phyloP scores from a whole-genome alignment of 306 rosid species.

The Calophaca sinica region DNA sequence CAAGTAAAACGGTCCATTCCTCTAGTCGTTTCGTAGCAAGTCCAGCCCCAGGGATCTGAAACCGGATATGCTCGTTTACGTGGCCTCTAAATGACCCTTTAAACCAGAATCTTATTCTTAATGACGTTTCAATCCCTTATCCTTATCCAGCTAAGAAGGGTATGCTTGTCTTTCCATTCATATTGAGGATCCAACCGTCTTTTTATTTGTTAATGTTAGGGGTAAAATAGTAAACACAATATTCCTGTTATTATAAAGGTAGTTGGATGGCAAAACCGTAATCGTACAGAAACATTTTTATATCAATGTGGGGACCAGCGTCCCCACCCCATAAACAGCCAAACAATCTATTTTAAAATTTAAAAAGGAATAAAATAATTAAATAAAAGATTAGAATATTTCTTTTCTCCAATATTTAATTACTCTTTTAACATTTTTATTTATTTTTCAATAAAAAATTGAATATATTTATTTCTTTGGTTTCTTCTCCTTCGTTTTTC shows the following conservation, averaged over 20 bases:
- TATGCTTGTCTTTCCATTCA: neutral
- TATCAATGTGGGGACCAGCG: constrained; percentile 46
- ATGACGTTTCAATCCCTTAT: constrained; percentile 32
- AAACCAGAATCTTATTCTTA: constrained; percentile 10
- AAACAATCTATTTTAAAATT: constrained; percentile 42
- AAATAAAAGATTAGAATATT: constrained; percentile 22
- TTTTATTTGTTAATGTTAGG: neutral
- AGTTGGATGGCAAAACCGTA: constrained; percentile 41
- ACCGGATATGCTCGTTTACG: constrained; percentile 36
- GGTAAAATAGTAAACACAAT: neutral
- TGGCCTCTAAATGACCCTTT: neutral
- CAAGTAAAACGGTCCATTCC: too few species aligned
- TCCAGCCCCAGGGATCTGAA: constrained; percentile 2
- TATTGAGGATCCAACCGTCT: constrained; percentile 8
- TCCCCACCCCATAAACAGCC: constrained; percentile 51
- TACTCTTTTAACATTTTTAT: neutral
- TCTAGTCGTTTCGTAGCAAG: too few species aligned
- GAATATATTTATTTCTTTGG: constrained; percentile 46
- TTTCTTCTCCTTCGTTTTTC: constrained; percentile 61
- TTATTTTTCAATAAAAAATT: neutral
- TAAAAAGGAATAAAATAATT: constrained; percentile 43
- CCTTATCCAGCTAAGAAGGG: constrained; percentile 35
- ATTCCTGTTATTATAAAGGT: constrained; percentile 29
- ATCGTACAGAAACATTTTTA: constrained; percentile 24
- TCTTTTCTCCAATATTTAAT: constrained; percentile 35